These are phyloP conservation scores for Aspergillus tanneri DNA, from an alignment of 2,329 filamentous ascomycete genomes.

Conservation along the genomic window DNA sequence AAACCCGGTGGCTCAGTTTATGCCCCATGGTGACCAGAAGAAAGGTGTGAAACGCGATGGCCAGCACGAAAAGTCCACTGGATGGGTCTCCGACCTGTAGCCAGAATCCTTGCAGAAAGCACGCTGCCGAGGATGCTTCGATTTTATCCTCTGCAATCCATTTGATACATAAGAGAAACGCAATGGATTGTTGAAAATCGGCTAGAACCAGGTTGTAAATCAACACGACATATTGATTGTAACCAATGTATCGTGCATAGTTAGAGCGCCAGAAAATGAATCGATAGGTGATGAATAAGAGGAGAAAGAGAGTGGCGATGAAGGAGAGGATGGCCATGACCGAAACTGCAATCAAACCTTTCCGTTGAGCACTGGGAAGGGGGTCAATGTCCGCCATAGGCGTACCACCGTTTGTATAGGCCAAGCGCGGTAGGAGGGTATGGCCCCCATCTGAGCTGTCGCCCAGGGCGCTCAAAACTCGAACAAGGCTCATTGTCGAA, in stretches of 20 bases:
- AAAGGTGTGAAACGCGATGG: conserved; percentile 57
- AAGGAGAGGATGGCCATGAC: conserved; percentile 50
- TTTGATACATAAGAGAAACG: conserved; percentile 50
- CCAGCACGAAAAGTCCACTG: conserved; percentile 54
- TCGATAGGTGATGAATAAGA: conserved; percentile 52
- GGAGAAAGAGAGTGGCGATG: conserved; percentile 44
- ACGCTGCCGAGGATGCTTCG: conserved; percentile 44
- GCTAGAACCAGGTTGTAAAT: conserved; percentile 56
- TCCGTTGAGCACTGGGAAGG: conserved; percentile 34
- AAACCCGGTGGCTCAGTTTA: conserved; percentile 47
- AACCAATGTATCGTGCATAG: conserved; percentile 51
- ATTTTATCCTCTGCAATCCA: conserved; percentile 50
- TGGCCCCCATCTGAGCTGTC: conserved; percentile 15
- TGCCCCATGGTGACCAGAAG: conserved; percentile 49
- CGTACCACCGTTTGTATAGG: conserved; percentile 13
- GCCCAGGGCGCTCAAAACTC: conserved; percentile 17
- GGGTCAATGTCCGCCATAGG: conserved; percentile 34
- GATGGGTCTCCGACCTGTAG: conserved; percentile 54
- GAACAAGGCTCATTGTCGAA: conserved; percentile 19
- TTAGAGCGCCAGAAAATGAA: conserved; percentile 52
- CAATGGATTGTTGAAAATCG: conserved; percentile 54
- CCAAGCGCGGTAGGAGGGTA: conserved; percentile 24
- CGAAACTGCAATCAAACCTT: conserved; percentile 49
- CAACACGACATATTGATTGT: conserved; percentile 56
- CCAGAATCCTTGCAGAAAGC: conserved; percentile 53